Percentiles rank a stretch among this genome's conserved stretches.
These are phyloP conservation scores for Calocera cornea DNA, from an alignment of 768 basidiomycete species.

Conservation along the genomic window DNA sequence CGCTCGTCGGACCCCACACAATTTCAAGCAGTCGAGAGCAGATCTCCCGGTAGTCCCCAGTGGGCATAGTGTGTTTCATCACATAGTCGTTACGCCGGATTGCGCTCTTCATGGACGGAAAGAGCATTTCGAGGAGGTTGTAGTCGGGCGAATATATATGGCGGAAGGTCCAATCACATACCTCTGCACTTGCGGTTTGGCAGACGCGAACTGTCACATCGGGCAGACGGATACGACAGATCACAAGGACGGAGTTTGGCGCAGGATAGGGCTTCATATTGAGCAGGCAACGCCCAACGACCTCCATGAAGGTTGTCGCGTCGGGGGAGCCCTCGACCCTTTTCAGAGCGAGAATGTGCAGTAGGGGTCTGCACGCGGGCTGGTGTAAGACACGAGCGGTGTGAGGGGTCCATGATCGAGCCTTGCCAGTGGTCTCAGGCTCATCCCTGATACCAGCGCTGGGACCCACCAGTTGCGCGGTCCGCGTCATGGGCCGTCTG, in stretches of 20 bases:
- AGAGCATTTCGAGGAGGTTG: constrained; percentile 28
- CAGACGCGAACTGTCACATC: constrained; percentile 13
- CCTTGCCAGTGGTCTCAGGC: no score
- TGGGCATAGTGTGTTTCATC: neutral
- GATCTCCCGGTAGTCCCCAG: neutral
- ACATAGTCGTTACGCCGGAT: constrained; percentile 6
- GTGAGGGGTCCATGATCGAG: no score
- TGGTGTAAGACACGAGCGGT: no score
- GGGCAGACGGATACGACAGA: constrained; percentile 26
- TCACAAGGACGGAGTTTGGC: constrained; percentile 27
- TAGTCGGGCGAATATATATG: constrained; percentile 28
- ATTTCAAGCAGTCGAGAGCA: neutral
- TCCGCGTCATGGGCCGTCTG: no score
- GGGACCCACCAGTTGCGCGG: no score
- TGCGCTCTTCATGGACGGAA: constrained; percentile 23
- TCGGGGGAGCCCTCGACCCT: constrained; percentile 24
- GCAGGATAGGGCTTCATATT: constrained; percentile 29
- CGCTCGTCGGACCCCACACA: neutral
- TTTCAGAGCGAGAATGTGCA: constrained; percentile 7
- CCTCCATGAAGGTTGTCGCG: constrained; percentile 19
- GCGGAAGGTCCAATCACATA: constrained; percentile 15
- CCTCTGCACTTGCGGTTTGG: constrained; percentile 11
- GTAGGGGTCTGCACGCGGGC: no score
- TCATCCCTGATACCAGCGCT: no score
- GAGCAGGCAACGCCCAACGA: constrained; percentile 25